Evolutionary conservation across 2,329 filamentous ascomycete species (phyloP).

Genomic region (Lomentospora prolificans): DNA sequence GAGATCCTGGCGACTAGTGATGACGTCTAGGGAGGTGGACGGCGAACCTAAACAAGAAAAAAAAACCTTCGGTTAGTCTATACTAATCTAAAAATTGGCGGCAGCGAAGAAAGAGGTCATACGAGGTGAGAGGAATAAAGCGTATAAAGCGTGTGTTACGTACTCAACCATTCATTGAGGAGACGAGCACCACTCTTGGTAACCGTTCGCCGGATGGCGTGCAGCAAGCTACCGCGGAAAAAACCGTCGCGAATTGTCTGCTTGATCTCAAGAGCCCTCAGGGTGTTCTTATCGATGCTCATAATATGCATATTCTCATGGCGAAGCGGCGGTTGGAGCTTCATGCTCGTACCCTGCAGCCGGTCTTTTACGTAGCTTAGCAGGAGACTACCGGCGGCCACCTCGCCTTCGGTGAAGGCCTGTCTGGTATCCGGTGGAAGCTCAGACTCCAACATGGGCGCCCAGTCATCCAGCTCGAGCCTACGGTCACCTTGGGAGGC

Average conservation of each 20-base stretch:
- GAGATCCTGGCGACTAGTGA: slow-evolving; percentile 71
- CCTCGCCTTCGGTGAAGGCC: slow-evolving; percentile 58
- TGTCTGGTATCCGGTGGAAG: slow-evolving; percentile 42
- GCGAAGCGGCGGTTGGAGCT: slow-evolving; percentile 72
- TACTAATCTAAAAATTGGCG: background rate
- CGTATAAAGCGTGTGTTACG: background rate
- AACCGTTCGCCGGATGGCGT: slow-evolving; percentile 80
- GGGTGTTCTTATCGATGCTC: slow-evolving; percentile 83
- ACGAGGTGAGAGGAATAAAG: slow-evolving; percentile 16
- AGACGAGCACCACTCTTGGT: slow-evolving; percentile 86
- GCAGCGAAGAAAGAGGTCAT: slow-evolving; percentile 1
- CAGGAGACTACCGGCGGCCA: slow-evolving; percentile 68
- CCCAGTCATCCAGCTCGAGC: slow-evolving; percentile 55
- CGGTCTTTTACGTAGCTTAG: slow-evolving; percentile 75
- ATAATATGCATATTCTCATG: slow-evolving; percentile 69
- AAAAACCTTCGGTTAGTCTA: slow-evolving; percentile 7
- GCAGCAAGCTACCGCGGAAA: slow-evolving; percentile 75
- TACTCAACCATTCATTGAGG: slow-evolving; percentile 72
- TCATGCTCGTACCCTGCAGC: slow-evolving; percentile 67
- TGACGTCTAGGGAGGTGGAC: slow-evolving; percentile 73
- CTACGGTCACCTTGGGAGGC: slow-evolving; percentile 36
- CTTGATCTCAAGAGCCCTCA: slow-evolving; percentile 81
- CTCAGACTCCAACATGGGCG: slow-evolving; percentile 64
- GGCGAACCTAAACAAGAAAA: slow-evolving; percentile 46
- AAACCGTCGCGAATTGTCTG: slow-evolving; percentile 72